Evolutionary conservation across 2,329 filamentous ascomycete genomes (phyloP).

Genomic region (Anisogramma anomala): DNA sequence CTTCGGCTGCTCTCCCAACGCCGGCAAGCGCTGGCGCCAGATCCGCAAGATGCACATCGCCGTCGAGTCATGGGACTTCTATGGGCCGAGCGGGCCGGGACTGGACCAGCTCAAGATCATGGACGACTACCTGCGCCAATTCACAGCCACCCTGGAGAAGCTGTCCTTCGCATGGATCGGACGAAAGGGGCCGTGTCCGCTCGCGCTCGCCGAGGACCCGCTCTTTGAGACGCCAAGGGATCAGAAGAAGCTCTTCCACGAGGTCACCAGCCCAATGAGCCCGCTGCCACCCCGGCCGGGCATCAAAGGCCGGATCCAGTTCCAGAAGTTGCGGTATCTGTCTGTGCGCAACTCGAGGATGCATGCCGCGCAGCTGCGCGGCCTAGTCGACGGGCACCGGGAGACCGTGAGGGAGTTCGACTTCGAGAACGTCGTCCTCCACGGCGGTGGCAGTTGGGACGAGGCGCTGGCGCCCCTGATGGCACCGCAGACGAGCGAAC

Average conservation of each 20-base stretch:
- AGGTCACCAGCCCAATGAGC: constrained; percentile 54
- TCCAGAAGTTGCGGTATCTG: constrained; percentile 57
- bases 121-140: constrained; percentile 65
- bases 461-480: constrained; percentile 66
- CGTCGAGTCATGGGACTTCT: constrained; percentile 59
- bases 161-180: constrained; percentile 71
- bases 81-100: constrained; percentile 41
- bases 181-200: constrained; percentile 58
- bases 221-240: constrained; percentile 48
- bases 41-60: constrained; percentile 63
- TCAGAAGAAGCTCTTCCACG: constrained; percentile 49
- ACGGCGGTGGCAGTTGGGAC: constrained; percentile 63
- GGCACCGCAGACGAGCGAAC: constrained; percentile 20
- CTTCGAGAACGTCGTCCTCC: constrained; percentile 63
- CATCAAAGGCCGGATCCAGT: constrained; percentile 45
- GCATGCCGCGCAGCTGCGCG: constrained; percentile 57
- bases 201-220: constrained; percentile 58
- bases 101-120: constrained; percentile 66
- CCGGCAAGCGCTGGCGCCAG: constrained; percentile 63
- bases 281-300: constrained; percentile 42
- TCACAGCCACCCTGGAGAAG: constrained; percentile 54
- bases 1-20: constrained; percentile 62
- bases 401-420: constrained; percentile 63
- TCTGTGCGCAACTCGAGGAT: constrained; percentile 62
- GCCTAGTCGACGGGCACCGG: constrained; percentile 56